phyloP scores from a whole-genome alignment of 768 basidiomycete genomes.

The Lactarius quietus region DNA sequence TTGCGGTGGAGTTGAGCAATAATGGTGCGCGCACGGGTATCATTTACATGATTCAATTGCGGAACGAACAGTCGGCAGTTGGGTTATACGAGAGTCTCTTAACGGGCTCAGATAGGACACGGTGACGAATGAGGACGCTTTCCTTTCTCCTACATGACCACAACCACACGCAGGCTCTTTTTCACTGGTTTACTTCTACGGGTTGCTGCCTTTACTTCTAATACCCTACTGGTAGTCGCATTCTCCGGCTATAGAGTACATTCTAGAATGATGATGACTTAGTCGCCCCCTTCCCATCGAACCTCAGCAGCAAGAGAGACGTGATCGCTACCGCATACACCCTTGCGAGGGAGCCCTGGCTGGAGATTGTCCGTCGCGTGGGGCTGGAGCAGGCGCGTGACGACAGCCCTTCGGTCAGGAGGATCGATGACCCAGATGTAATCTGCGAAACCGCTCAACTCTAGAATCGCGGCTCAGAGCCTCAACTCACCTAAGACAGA shows the following conservation, averaged over 20 bases:
- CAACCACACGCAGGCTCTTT: background rate
- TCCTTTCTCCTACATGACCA: background rate
- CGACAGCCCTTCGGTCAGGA: constrained; percentile 31
- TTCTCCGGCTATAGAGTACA: constrained; percentile 5
- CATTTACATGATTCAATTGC: constrained; percentile 95
- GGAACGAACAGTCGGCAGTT: constrained; percentile 82
- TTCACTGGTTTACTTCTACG: constrained; percentile 7
- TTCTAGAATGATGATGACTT: constrained; percentile 6
- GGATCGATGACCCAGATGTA: constrained; percentile 81
- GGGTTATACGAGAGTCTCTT: constrained; percentile 85
- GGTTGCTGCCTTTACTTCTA: constrained; percentile 9
- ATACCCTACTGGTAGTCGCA: constrained; percentile 21
- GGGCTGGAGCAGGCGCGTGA: constrained; percentile 59
- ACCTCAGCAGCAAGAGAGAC: constrained; percentile 73
- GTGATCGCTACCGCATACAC: constrained; percentile 85
- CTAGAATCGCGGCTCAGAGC: background rate
- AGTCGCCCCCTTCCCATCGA: constrained; percentile 25
- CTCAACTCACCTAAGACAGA: constrained; percentile 60
- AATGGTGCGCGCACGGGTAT: constrained; percentile 89
- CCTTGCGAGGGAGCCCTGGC: constrained; percentile 74
- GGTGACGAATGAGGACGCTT: constrained; percentile 13
- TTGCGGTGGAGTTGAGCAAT: constrained; percentile 94
- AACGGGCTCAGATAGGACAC: constrained; percentile 76
- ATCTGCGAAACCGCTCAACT: constrained; percentile 45
- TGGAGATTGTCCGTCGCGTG: constrained; percentile 55